A percentile compares a stretch with the other conserved stretches of the same genome.
These are phyloP conservation scores for Russula lepida DNA, from an alignment of 768 basidiomycete species.

Conservation along the genomic window DNA sequence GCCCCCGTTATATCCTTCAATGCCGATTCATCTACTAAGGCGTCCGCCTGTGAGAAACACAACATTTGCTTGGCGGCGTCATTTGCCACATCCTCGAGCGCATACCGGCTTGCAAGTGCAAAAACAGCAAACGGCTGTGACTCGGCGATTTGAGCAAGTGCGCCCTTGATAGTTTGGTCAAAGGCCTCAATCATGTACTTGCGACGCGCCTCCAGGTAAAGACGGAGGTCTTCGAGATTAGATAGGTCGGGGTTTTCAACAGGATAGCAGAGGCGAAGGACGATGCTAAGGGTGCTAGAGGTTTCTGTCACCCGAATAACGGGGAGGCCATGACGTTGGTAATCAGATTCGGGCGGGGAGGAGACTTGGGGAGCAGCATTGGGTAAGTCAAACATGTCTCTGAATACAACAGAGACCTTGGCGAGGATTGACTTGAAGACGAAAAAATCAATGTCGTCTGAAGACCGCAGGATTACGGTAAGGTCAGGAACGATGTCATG, in stretches of 20 bases:
- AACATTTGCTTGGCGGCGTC: constrained; percentile 15
- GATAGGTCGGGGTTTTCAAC: constrained; percentile 12
- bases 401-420: constrained; percentile 12
- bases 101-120: constrained; percentile 16
- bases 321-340: constrained; percentile 1
- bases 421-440: constrained; percentile 16
- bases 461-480: constrained; percentile 16
- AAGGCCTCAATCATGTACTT: constrained; percentile 18
- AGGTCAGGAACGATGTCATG: constrained; percentile 5
- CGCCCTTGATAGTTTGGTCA: constrained; percentile 9
- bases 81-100: constrained; percentile 14
- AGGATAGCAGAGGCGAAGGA: constrained; percentile 18
- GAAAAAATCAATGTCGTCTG: constrained; percentile 18
- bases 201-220: constrained; percentile 13
- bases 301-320: constrained; percentile 9
- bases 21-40: background rate
- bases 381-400: constrained; percentile 17
- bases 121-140: constrained; percentile 9
- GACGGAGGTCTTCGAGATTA: constrained; percentile 11
- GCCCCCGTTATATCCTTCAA: constrained; percentile 11
- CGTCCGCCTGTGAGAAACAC: background rate
- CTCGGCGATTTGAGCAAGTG: constrained; percentile 7
- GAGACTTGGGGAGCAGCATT: background rate
- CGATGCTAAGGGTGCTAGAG: constrained; percentile 5
- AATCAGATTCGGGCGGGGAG: background rate